A percentile compares a stretch with the other conserved stretches of the same genome.
Evolutionary conservation across 495 filamentous ascomycete species (phyloP).

Genomic region (Xylaria scruposa): DNA sequence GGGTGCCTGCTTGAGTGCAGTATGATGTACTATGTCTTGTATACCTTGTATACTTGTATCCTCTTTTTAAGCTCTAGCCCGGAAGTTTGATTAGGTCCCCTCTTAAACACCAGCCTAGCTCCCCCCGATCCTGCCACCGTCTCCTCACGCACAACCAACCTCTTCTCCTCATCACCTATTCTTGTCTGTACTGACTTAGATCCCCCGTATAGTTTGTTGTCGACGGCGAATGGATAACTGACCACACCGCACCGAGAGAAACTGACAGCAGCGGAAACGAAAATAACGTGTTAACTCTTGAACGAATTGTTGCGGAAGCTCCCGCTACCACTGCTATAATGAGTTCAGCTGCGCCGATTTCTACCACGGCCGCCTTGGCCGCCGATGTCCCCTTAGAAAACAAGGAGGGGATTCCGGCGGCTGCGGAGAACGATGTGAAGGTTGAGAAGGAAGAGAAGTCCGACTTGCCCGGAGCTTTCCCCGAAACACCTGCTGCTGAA

Average conservation of each 20-base stretch:
- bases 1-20: background rate
- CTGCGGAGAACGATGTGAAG: background rate
- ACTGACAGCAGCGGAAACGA: slow-evolving; percentile 77
- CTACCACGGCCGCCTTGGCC: slow-evolving; percentile 46
- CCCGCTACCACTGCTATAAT: slow-evolving; percentile 60
- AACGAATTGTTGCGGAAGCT: slow-evolving; percentile 65
- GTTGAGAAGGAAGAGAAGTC: slow-evolving; percentile 37
- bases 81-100: slow-evolving; percentile 4
- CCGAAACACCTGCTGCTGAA: slow-evolving; percentile 69
- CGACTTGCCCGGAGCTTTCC: slow-evolving; percentile 77
- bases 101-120: background rate
- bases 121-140: background rate
- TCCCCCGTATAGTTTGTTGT: slow-evolving; percentile 77
- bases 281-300: slow-evolving; percentile 85
- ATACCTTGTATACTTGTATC: background rate
- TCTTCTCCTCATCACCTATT: background rate
- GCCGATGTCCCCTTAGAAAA: slow-evolving; percentile 42
- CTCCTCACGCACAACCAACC: background rate
- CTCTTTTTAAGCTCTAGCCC: slow-evolving; percentile 9
- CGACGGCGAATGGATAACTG: slow-evolving; percentile 84
- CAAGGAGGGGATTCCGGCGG: slow-evolving; percentile 31
- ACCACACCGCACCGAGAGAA: slow-evolving; percentile 78
- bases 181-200: slow-evolving; percentile 25
- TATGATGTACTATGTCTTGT: slow-evolving; percentile 6
- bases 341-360: slow-evolving; percentile 43